Percentiles rank a stretch among this genome's conserved stretches.
Conservation (phyloP, 2,329 filamentous ascomycete species). For the Cryoendolithus antarcticus region DNA sequence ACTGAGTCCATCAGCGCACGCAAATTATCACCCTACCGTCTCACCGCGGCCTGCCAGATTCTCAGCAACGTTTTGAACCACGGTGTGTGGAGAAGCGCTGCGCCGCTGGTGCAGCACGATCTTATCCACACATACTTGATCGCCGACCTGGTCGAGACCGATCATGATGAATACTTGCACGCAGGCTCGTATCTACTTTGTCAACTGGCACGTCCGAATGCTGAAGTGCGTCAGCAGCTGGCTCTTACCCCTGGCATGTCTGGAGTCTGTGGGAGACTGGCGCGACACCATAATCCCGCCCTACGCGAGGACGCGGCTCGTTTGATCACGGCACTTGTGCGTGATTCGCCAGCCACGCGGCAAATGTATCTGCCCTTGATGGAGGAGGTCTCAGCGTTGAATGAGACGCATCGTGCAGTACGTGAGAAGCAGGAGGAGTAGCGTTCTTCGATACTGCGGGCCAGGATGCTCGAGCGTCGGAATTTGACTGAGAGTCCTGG, state of each 20-base stretch:
- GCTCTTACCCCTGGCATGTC: too few relatives aligned
- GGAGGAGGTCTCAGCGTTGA: too few relatives aligned
- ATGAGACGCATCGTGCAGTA: too few relatives aligned
- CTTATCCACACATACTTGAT: not conserved
- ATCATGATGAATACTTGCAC: constrained; percentile 15
- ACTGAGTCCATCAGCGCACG: too few relatives aligned
- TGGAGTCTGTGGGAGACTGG: constrained; percentile 9
- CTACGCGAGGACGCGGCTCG: constrained; percentile 16
- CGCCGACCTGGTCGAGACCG: constrained; percentile 1
- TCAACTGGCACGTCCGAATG: constrained; percentile 16
- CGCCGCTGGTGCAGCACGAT: not conserved
- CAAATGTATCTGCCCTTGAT: too few relatives aligned
- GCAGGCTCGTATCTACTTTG: constrained; percentile 18
- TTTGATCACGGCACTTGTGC: constrained; percentile 13
- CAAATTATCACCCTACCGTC: too few relatives aligned
- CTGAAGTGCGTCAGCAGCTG: constrained; percentile 12
- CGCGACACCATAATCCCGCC: constrained; percentile 12
- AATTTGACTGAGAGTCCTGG: too few relatives aligned
- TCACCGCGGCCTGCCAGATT: constrained; percentile 17
- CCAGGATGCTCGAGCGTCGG: too few relatives aligned
- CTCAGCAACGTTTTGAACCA: constrained; percentile 14
- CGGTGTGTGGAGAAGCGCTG: not conserved
- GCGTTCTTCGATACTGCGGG: too few relatives aligned
- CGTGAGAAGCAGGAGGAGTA: too few relatives aligned
- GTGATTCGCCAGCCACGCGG: too few relatives aligned